Evolutionary conservation across 179 eudicot genomes (phyloP), one percentile per base, ranked within the genome.

Genomic region (Beta lomatogona): DNA sequence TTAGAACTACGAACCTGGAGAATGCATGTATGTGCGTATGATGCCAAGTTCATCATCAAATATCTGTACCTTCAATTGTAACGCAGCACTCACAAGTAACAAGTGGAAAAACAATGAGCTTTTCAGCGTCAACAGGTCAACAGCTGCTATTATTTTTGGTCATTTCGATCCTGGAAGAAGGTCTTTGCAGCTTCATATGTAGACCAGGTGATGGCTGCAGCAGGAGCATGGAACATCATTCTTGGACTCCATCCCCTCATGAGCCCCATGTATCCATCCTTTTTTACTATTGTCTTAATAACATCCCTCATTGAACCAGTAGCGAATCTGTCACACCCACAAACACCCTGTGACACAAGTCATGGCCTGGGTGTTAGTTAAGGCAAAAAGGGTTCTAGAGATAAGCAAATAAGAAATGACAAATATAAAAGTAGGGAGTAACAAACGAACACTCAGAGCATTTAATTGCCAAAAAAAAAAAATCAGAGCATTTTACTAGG

Each of bases 171-270:
- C 58, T 92, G 91, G 83, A 93, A 95, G 81, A 91, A 92, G 64
- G 91, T 73, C 80, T 95, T 95, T 22, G 84, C 93, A 36, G 98
- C 94, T 90, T 95, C 98, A 59, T 94, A 94, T 25, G 97, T 92
- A 15, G 98, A 94, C 98, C 98, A 94, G 80, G 96, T 92, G 65
- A 94, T 95, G 54, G 98, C 97, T 46, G 98, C 97, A 75, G 98
- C 98, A 53, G 97, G 98, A 58, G 98, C 98, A 82, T 93, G 97
- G 86, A 95, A 95, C 73, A 95, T 89, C 97, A 92, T 95, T 81
- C 98, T 87, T 4, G 97, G 98, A 93, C 52, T 2, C 76, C 76
- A 72, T 53, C 76, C 76, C 76, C 76, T 72, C 60, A 72, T 46
- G 76, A 72, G 60, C 45, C 76, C 76, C 76, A 45, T 72, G 31